Percentiles rank a stretch among this genome's conserved stretches.
phyloP scores from a whole-genome alignment of 1,284 basidiomycete genomes.

The Ustilago xerochloae region DNA sequence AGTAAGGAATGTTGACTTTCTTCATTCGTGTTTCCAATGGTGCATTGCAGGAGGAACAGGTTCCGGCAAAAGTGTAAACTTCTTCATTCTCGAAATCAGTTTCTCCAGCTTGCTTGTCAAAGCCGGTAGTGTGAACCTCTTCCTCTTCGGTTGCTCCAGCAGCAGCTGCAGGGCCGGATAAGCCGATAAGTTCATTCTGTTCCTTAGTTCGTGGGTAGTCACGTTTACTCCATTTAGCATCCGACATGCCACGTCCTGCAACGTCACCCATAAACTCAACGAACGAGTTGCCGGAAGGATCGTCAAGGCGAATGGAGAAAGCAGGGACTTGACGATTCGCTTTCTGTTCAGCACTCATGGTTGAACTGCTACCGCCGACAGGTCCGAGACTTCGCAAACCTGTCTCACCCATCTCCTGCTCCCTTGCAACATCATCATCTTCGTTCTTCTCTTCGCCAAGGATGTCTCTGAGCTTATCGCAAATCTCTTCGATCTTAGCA shows the following conservation, averaged over 20 bases:
- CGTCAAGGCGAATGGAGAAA: slow-evolving; percentile 89
- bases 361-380: slow-evolving; percentile 26
- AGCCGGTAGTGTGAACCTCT: slow-evolving; percentile 51
- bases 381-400: slow-evolving; percentile 41
- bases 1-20: slow-evolving; percentile 96
- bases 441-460: slow-evolving; percentile 74
- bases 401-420: slow-evolving; percentile 62
- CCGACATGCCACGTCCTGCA: slow-evolving; percentile 72
- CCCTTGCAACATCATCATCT: slow-evolving; percentile 57
- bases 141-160: slow-evolving; percentile 69
- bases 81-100: slow-evolving; percentile 77
- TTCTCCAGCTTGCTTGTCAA: slow-evolving; percentile 63
- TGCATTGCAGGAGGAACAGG: slow-evolving; percentile 88
- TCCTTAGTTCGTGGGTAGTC: slow-evolving; percentile 84
- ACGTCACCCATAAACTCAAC: slow-evolving; percentile 64
- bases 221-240: slow-evolving; percentile 92
- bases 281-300: slow-evolving; percentile 95
- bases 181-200: slow-evolving; percentile 85
- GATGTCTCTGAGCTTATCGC: slow-evolving; percentile 77
- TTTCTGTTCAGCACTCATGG: slow-evolving; percentile 38
- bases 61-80: slow-evolving; percentile 86
- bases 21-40: slow-evolving; percentile 91
- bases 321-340: slow-evolving; percentile 74
- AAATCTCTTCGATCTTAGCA: slow-evolving; percentile 80
- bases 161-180: slow-evolving; percentile 70